Conservation (phyloP, 2,329 filamentous ascomycete species). For the Hirsutella thompsonii region DNA sequence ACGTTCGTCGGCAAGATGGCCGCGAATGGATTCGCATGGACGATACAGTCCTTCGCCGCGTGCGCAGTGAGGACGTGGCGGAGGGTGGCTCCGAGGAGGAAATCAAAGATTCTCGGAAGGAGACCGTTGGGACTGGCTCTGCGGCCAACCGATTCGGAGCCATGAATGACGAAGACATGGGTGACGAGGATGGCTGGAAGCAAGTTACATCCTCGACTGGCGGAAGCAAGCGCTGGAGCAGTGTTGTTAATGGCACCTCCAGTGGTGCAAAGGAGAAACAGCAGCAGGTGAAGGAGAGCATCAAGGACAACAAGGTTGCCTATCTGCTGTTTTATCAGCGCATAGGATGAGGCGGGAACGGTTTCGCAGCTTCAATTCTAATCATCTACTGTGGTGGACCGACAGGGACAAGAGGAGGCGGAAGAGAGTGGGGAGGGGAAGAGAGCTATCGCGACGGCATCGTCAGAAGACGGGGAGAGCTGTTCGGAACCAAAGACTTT, state of each 20-base stretch:
- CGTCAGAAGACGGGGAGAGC: too few relatives aligned
- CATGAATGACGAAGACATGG: conserved; percentile 52
- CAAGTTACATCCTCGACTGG: conserved; percentile 54
- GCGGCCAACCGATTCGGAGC: conserved; percentile 63
- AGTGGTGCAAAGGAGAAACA: conserved; percentile 42
- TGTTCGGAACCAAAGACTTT: neutral
- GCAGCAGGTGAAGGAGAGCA: conserved; percentile 45
- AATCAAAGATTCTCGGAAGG: conserved; percentile 35
- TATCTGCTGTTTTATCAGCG: conserved; percentile 94
- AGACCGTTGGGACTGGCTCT: conserved; percentile 16
- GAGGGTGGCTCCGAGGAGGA: conserved; percentile 75
- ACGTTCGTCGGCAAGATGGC: conserved; percentile 88
- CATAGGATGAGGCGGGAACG: conserved; percentile 23
- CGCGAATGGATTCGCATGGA: conserved; percentile 93
- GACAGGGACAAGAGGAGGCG: too few relatives aligned
- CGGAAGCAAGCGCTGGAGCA: conserved; percentile 58
- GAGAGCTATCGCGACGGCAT: too few relatives aligned
- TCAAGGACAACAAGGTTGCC: conserved; percentile 91
- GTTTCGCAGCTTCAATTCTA: neutral
- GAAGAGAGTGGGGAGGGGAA: too few relatives aligned
- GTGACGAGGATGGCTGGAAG: conserved; percentile 68
- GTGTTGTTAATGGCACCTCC: conserved; percentile 49
- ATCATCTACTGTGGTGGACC: too few relatives aligned
- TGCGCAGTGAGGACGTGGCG: conserved; percentile 80
- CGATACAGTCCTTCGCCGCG: conserved; percentile 77